Evolutionary conservation across 2,329 filamentous ascomycete genomes (phyloP).

Genomic region (Penicillium vulpinum): DNA sequence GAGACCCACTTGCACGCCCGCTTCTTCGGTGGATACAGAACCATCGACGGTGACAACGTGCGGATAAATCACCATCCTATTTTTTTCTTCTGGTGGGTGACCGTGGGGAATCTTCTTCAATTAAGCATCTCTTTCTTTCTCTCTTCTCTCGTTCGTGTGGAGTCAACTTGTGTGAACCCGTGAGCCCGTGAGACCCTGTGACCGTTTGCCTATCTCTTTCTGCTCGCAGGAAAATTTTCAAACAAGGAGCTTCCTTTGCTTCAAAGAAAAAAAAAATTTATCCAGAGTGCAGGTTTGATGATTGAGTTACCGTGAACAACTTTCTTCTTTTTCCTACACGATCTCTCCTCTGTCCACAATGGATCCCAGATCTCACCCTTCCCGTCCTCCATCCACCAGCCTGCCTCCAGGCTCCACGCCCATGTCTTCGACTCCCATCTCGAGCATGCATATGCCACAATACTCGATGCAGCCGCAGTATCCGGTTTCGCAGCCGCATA

Average conservation of each 20-base stretch:
- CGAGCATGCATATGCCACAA: constrained; percentile 49
- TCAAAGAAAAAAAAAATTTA: constrained; percentile 17
- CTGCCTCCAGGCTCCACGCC: constrained; percentile 48
- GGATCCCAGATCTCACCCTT: constrained; percentile 47
- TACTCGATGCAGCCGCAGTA: constrained; percentile 50
- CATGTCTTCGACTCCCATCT: constrained; percentile 46
- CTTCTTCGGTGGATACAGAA: constrained; percentile 43
- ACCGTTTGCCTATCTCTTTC: constrained; percentile 10
- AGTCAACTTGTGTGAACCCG: constrained; percentile 22
- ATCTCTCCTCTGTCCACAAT: constrained; percentile 28
- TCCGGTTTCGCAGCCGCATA: constrained; percentile 45
- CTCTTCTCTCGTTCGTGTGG: constrained; percentile 32
- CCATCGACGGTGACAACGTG: constrained; percentile 42
- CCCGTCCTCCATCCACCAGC: constrained; percentile 47
- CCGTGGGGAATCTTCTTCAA: constrained; percentile 41
- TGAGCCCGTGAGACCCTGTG: constrained; percentile 16
- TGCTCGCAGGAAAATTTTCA: constrained; percentile 22
- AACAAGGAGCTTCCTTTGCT: constrained; percentile 18
- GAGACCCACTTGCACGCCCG: constrained; percentile 43
- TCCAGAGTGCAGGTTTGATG: constrained; percentile 32
- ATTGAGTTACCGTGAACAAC: constrained; percentile 35
- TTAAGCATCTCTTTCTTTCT: constrained; percentile 36
- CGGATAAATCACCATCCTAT: constrained; percentile 43
- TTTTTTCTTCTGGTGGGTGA: constrained; percentile 38
- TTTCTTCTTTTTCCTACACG: constrained; percentile 14